These are phyloP conservation scores for Beauveria medogensis DNA, from an alignment of 2,329 filamentous ascomycete species.

Conservation along the genomic window DNA sequence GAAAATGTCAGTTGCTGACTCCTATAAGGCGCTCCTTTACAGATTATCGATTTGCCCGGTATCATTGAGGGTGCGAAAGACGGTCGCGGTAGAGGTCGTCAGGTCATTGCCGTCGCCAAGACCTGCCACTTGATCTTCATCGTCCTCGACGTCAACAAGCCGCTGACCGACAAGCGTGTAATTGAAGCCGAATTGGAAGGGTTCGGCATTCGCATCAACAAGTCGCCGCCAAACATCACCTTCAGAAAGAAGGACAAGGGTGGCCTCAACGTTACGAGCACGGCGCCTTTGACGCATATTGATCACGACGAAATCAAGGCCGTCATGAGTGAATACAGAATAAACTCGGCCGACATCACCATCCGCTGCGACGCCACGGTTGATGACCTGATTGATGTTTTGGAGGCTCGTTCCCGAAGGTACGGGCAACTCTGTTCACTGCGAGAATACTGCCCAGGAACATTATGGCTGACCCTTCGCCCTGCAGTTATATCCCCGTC, in stretches of 20 bases:
- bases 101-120: conserved; percentile 98
- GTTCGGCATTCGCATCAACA: conserved; percentile 97
- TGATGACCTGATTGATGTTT: conserved; percentile 90
- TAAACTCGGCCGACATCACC: conserved; percentile 92
- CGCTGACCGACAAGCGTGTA: conserved; percentile 88
- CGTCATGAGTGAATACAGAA: conserved; percentile 94
- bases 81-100: conserved; percentile 90
- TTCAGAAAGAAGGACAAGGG: conserved; percentile 99
- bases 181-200: conserved; percentile 95
- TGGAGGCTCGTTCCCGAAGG: conserved; percentile 81
- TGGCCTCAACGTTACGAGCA: conserved; percentile 92
- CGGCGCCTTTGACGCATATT: conserved; percentile 84
- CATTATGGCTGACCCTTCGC: not conserved
- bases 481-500: conserved; percentile 83
- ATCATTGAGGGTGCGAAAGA: conserved; percentile 99
- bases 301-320: conserved; percentile 95
- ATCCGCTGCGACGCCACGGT: conserved; percentile 97
- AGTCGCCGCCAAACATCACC: conserved; percentile 93
- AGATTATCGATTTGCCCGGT: conserved; percentile 96
- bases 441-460: conserved; percentile 3
- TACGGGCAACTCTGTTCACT: conserved; percentile 15
- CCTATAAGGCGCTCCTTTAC: conserved; percentile 68
- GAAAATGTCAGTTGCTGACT: not conserved
- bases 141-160: conserved; percentile 96
- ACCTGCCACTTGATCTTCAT: conserved; percentile 99